Percentiles rank a stretch among this genome's conserved stretches.
Conservation (phyloP, 2,329 filamentous ascomycete genomes). For the Microsporum canis region DNA sequence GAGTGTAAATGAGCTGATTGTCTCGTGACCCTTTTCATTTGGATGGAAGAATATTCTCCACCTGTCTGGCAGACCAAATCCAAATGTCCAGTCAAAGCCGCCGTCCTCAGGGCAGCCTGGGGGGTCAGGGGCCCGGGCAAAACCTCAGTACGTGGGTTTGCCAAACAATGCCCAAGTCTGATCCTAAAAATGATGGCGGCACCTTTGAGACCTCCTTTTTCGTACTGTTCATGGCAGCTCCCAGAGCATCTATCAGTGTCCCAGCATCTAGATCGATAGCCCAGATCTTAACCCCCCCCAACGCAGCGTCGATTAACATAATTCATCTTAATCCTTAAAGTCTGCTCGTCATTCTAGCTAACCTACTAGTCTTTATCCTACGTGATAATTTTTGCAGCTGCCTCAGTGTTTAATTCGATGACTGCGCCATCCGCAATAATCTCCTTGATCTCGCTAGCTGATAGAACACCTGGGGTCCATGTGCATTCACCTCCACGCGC, state of each 20-base stretch:
- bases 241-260: slow-evolving; percentile 7
- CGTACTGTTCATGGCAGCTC: neutral
- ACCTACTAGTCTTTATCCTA: slow-evolving; percentile 24
- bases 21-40: slow-evolving; percentile 17
- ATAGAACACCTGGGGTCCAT: slow-evolving; percentile 18
- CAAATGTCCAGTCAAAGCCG: neutral
- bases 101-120: slow-evolving; percentile 23
- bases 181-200: neutral
- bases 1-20: slow-evolving; percentile 20
- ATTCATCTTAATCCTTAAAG: slow-evolving; percentile 25
- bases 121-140: slow-evolving; percentile 15
- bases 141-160: neutral
- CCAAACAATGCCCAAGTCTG: neutral
- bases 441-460: slow-evolving; percentile 24
- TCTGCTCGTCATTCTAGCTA: slow-evolving; percentile 25
- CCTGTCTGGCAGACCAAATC: slow-evolving; percentile 20
- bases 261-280: slow-evolving; percentile 10
- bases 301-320: slow-evolving; percentile 25
- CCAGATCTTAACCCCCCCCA: slow-evolving; percentile 12
- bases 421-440: slow-evolving; percentile 11
- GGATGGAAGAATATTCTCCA: slow-evolving; percentile 27
- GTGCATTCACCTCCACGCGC: slow-evolving; percentile 23
- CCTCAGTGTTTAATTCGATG: slow-evolving; percentile 17
- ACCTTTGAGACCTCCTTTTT: neutral
- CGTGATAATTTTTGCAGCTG: slow-evolving; percentile 19